Conservation (phyloP, 495 filamentous ascomycete species). For the Penicillium simplicissimum region DNA sequence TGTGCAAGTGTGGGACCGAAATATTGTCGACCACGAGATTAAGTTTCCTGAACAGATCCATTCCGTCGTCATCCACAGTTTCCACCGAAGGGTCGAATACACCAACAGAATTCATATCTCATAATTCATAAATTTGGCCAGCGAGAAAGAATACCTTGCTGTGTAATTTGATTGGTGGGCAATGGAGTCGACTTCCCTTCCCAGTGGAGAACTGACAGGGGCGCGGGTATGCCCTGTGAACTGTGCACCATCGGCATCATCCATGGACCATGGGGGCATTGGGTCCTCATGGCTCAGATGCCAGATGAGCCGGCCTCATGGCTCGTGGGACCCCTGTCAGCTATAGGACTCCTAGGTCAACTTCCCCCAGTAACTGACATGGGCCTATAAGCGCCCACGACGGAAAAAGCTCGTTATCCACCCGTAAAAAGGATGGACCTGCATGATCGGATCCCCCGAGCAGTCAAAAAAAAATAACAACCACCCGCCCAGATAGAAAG, state of each 20-base stretch:
- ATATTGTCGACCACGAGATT: constrained; percentile 23
- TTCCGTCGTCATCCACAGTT: constrained; percentile 7
- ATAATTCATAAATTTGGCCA: neutral
- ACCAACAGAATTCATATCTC: neutral
- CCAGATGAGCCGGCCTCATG: constrained; percentile 1
- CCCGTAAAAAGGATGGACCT: neutral
- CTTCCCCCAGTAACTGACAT: neutral
- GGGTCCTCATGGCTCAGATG: too few relatives aligned
- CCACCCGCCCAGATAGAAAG: neutral
- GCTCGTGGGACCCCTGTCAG: constrained; percentile 23
- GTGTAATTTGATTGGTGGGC: constrained; percentile 23
- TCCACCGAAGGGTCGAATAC: too few relatives aligned
- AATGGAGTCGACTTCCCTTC: constrained; percentile 1
- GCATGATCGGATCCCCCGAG: constrained; percentile 6
- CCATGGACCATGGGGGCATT: too few relatives aligned
- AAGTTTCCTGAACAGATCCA: constrained; percentile 27
- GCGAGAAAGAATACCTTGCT: neutral
- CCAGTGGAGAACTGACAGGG: constrained; percentile 4
- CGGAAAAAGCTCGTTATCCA: neutral
- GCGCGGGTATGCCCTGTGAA: too few relatives aligned
- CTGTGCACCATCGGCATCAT: too few relatives aligned
- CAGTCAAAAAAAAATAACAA: neutral
- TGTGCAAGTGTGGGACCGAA: constrained; percentile 7
- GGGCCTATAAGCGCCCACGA: neutral
- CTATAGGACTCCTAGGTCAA: neutral